Percentiles rank a stretch among this genome's conserved stretches.
phyloP scores from a whole-genome alignment of 192 early-diverging fungal genomes.

The Bifiguratus adelaidae region DNA sequence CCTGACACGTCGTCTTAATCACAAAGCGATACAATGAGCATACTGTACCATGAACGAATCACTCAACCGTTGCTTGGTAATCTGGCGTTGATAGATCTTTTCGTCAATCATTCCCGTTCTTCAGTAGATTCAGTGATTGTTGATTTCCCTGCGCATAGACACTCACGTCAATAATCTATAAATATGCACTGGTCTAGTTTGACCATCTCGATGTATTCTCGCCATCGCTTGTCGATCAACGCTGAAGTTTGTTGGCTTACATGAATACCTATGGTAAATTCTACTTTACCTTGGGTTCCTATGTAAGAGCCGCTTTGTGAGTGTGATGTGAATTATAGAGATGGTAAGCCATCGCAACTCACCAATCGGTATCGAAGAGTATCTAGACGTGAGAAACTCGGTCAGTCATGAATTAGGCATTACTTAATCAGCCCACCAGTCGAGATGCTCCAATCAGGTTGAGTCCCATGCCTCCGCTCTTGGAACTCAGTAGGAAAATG shows the following conservation, averaged over 20 bases:
- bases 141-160: not conserved
- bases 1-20: slow-evolving; percentile 10
- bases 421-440: slow-evolving; percentile 15
- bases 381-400: slow-evolving; percentile 17
- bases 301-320: not conserved
- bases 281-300: slow-evolving; percentile 9
- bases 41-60: slow-evolving; percentile 37
- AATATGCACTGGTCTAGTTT: slow-evolving; percentile 18
- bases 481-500: slow-evolving; percentile 37
- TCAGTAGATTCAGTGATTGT: not conserved
- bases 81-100: slow-evolving; percentile 51
- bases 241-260: slow-evolving; percentile 12
- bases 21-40: not conserved
- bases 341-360: slow-evolving; percentile 4
- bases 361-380: slow-evolving; percentile 53
- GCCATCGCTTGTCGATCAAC: slow-evolving; percentile 50
- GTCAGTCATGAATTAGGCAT: not conserved
- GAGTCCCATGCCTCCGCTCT: slow-evolving; percentile 49
- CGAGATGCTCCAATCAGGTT: slow-evolving; percentile 47
- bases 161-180: slow-evolving; percentile 26
- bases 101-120: slow-evolving; percentile 33
- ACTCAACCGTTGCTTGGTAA: slow-evolving; percentile 45
- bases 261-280: not conserved
- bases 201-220: slow-evolving; percentile 41
- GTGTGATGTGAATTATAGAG: not conserved